These are phyloP conservation scores for Pseudonitzschia delicatissima DNA, from an alignment of 108 stramenopile species.

Conservation along the genomic window DNA sequence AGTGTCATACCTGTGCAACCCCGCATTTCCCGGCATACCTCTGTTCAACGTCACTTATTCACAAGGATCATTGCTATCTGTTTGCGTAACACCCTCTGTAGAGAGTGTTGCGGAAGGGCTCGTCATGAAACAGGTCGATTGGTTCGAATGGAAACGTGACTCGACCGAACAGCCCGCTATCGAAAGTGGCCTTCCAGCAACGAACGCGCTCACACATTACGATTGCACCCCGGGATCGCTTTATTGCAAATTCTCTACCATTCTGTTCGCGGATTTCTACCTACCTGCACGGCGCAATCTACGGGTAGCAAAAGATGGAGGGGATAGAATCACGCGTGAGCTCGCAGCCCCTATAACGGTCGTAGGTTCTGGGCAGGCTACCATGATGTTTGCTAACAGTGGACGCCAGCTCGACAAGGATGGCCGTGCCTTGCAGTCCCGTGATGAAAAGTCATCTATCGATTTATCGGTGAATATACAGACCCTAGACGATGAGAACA, in stretches of 20 bases:
- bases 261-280: background rate
- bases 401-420: too few species aligned
- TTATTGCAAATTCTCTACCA: background rate
- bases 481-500: too few species aligned
- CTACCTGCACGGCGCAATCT: too few species aligned
- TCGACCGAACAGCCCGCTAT: background rate
- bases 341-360: too few species aligned
- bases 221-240: background rate
- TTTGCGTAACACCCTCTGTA: background rate
- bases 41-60: background rate
- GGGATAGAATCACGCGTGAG: too few species aligned
- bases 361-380: too few species aligned
- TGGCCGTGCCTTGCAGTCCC: too few species aligned
- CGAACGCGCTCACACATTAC: background rate
- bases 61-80: constrained; percentile 1
- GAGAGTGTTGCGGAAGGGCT: background rate
- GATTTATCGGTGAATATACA: too few species aligned
- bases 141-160: background rate
- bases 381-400: too few species aligned
- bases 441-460: too few species aligned
- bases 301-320: too few species aligned
- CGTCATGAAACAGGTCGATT: background rate
- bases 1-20: background rate
- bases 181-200: background rate
- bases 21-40: background rate